Conservation (phyloP, 2,329 filamentous ascomycete species). For the Fusarium irregulare region DNA sequence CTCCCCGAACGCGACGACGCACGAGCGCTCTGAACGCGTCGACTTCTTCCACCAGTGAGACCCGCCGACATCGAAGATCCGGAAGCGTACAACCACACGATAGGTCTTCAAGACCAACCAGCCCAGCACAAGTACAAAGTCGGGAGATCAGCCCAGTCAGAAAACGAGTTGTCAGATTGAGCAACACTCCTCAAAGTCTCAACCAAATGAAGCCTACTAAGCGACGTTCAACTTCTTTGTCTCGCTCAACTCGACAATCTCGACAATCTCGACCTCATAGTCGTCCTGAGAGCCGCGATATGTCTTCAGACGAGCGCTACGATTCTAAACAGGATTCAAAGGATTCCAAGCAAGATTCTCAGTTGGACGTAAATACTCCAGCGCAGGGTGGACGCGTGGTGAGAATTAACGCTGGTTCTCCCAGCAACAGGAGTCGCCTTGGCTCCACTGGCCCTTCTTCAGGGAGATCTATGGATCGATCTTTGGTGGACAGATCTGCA, state of each 20-base stretch:
- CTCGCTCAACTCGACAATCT: constrained; percentile 50
- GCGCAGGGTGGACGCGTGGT: constrained; percentile 64
- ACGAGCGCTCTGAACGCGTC: constrained; percentile 60
- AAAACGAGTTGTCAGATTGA: constrained; percentile 69
- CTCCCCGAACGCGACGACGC: constrained; percentile 61
- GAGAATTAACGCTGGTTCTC: constrained; percentile 65
- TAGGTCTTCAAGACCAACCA: constrained; percentile 55
- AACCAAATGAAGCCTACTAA: constrained; percentile 55
- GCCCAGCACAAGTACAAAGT: constrained; percentile 55
- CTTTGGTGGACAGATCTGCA: constrained; percentile 49
- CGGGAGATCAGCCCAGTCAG: constrained; percentile 64
- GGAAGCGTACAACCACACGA: constrained; percentile 58
- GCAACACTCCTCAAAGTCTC: constrained; percentile 61
- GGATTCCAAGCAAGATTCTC: constrained; percentile 43
- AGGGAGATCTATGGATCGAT: constrained; percentile 52
- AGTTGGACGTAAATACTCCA: constrained; percentile 64
- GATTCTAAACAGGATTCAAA: constrained; percentile 43
- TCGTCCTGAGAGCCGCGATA: constrained; percentile 57
- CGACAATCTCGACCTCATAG: constrained; percentile 50
- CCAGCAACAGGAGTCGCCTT: constrained; percentile 56
- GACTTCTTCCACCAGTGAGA: constrained; percentile 56
- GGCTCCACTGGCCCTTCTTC: constrained; percentile 54
- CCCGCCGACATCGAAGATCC: constrained; percentile 60
- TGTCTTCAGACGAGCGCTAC: constrained; percentile 54
- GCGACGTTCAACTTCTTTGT: constrained; percentile 64